phyloP scores from a whole-genome alignment of 2,329 filamentous ascomycete species.

The Chrysoporthe cubensis region DNA sequence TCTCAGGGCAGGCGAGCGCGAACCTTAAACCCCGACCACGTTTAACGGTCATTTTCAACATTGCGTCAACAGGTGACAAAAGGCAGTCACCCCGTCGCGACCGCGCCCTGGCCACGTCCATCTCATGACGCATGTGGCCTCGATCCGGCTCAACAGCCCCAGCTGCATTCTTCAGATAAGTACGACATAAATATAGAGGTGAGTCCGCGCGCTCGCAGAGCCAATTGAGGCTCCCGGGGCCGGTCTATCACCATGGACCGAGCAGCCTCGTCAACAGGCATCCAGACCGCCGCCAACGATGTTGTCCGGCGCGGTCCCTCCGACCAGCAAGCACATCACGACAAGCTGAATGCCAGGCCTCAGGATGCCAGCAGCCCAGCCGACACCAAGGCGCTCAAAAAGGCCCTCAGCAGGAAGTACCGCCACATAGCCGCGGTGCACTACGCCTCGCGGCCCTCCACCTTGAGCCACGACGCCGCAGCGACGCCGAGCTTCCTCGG shows the following conservation, averaged over 20 bases:
- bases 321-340: constrained; percentile 4
- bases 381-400: constrained; percentile 39
- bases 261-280: constrained; percentile 22
- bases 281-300: constrained; percentile 18
- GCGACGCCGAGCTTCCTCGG: constrained; percentile 83
- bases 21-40: background rate
- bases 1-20: constrained; percentile 3
- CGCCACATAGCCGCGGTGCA: constrained; percentile 91
- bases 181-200: background rate
- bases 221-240: constrained; percentile 18
- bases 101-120: background rate
- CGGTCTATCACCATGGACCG: constrained; percentile 22
- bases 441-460: constrained; percentile 71
- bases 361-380: constrained; percentile 26
- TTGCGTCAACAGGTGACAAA: constrained; percentile 13
- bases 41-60: background rate
- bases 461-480: constrained; percentile 81
- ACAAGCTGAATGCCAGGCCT: constrained; percentile 2
- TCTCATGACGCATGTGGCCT: background rate
- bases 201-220: background rate
- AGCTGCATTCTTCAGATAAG: background rate
- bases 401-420: constrained; percentile 67
- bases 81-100: constrained; percentile 12
- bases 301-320: constrained; percentile 19
- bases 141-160: background rate